Percentiles rank a stretch among this genome's conserved stretches.
Conservation (phyloP, 805 yeast genomes). For the Sugiyamaella qingdaonensis region DNA sequence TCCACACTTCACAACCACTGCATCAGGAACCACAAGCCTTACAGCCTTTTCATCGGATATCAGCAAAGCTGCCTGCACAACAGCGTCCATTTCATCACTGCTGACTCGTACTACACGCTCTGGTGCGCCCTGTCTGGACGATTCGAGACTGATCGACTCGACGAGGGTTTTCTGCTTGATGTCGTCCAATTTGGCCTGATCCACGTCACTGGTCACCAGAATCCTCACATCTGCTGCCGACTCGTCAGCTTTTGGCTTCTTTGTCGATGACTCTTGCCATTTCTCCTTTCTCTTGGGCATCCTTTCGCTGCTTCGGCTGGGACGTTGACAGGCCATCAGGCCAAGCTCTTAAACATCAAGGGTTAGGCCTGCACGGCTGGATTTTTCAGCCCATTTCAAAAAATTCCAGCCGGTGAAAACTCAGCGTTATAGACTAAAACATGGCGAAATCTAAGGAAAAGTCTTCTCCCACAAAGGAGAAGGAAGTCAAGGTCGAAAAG, state of each 20-base stretch:
- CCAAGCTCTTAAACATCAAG: too few relatives aligned
- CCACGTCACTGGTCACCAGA: not conserved
- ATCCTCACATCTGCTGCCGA: not conserved
- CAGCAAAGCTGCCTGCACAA: not conserved
- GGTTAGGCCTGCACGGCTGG: not conserved
- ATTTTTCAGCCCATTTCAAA: not conserved
- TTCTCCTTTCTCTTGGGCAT: not conserved
- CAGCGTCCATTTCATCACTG: not conserved
- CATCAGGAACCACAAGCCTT: not conserved
- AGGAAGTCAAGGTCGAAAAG: slow-evolving; percentile 21
- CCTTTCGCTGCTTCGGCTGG: not conserved
- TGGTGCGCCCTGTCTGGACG: not conserved
- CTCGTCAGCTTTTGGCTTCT: not conserved
- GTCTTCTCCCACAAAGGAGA: slow-evolving; percentile 21
- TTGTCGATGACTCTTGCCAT: not conserved
- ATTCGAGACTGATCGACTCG: not conserved
- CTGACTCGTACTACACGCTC: not conserved
- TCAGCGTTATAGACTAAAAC: not conserved
- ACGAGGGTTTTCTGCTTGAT: not conserved
- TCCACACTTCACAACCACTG: not conserved
- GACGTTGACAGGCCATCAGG: too few relatives aligned
- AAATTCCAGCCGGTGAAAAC: not conserved
- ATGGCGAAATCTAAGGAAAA: slow-evolving; percentile 3
- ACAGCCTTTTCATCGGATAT: not conserved
- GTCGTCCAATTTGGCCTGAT: not conserved